These are phyloP conservation scores for Rauvolfia tetraphylla DNA, from an alignment of 257 asterid species.

Conservation along the genomic window DNA sequence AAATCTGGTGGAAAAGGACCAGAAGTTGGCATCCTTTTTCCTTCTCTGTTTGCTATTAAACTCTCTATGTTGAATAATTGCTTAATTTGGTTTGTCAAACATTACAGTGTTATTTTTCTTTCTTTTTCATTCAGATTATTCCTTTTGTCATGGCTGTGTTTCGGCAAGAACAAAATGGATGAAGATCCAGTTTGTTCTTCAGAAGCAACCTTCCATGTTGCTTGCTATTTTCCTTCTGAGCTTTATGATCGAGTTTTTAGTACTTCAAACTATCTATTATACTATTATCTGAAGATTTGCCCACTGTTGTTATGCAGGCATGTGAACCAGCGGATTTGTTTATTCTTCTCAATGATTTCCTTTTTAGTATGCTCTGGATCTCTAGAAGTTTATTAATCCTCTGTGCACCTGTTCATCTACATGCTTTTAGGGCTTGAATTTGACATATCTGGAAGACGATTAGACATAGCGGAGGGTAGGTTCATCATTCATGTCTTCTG, in stretches of 20 bases:
- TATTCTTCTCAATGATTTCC: conserved; percentile 10
- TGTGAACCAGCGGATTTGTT: conserved; percentile 15
- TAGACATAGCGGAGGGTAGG: conserved; percentile 14
- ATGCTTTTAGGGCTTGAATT: conserved; percentile 15
- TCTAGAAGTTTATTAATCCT: not conserved
- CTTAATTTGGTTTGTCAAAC: not conserved
- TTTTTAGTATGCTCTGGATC: conserved; percentile 2
- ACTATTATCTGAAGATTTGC: conserved; percentile 1
- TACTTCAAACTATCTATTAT: not conserved
- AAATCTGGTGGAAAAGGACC: conserved; percentile 10
- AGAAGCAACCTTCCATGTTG: too few species aligned
- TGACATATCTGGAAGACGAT: conserved; percentile 10
- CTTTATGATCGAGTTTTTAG: not conserved
- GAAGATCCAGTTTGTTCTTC: too few species aligned
- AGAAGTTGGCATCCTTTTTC: not conserved
- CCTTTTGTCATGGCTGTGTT: too few species aligned
- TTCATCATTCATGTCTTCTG: not conserved
- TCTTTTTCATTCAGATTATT: too few species aligned
- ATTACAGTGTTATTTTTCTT: not conserved
- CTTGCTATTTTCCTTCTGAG: too few species aligned
- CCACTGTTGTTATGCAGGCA: conserved; percentile 15
- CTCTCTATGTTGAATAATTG: not conserved
- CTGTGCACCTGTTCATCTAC: not conserved
- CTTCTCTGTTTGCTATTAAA: not conserved
- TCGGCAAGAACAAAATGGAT: too few species aligned